Base-by-base conservation (phyloP, 2,329 filamentous ascomycete genomes). In the Ascocoryne sarcoides region DNA sequence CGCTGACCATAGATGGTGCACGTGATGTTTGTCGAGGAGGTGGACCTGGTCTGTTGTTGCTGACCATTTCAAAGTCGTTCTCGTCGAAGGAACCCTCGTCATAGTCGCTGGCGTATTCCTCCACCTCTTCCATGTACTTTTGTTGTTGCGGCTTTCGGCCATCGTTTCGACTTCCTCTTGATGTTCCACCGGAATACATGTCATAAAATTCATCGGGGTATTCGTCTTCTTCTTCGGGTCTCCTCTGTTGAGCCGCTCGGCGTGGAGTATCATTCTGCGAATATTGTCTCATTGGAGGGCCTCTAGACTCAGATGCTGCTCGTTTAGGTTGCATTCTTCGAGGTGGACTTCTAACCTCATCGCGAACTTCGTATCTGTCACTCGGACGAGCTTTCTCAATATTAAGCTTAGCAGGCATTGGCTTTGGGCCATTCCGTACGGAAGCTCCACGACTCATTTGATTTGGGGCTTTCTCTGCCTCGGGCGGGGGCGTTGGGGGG, bases 401-500 rank as follows among this genome's bases (percentile, higher is more conserved):
- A 50, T 76, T 79, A 46, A 82, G 69, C 51, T 75, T 76, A 17
- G 75, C 68, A n/a, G 71, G 73, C 63, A 71, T 69, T 28, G 75
- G 76, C 49, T 74, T 80, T 35, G 69, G 66, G 2, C 75, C 76
- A 52, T 69, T 78, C 43, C 76, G 73, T 36, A 80, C 73, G n/a
- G 76, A 81, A 19, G 69, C 68, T 37, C 66, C 75, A 16, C 77
- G 69, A 48, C 65, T 72, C 53, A 73, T 66, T 16, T 47, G 45
- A 23, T 40, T 51, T 35, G 46, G 33, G 31, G 51, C 40, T 55
- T 81, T 82, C 51, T 95, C 88, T 47, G 76, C 76, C 68, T 98
- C 92, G 4, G 92, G 92, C 5, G 92, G 92, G 30, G 92, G 92
- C n/a, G 92, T 96, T n/a, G 92, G 92, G 14, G 92, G 92, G 67